Percentiles rank a stretch among this genome's conserved stretches.
These are phyloP conservation scores for Sergeia podlipaevii DNA, from an alignment of 208 protist species.

Conservation along the genomic window DNA sequence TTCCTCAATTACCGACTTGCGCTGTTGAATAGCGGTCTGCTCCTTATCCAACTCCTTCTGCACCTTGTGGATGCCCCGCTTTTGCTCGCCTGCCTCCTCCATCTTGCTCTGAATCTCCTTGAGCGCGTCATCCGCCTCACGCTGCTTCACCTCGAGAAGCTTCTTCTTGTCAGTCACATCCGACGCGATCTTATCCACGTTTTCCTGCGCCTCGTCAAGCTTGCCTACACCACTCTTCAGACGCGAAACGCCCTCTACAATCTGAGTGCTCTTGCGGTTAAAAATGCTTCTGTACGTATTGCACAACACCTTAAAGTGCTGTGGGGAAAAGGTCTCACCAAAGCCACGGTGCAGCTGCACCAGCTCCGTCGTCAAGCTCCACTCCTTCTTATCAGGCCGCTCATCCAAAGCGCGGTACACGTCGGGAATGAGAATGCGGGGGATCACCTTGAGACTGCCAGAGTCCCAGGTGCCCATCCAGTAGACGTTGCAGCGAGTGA, in stretches of 20 bases:
- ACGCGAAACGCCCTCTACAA: slow-evolving; percentile 65
- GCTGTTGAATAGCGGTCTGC: slow-evolving; percentile 79
- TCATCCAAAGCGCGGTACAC: slow-evolving; percentile 75
- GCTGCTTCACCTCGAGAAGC: slow-evolving; percentile 91
- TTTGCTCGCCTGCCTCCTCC: slow-evolving; percentile 91
- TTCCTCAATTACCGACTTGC: slow-evolving; percentile 92
- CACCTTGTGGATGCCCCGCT: slow-evolving; percentile 93
- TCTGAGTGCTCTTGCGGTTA: slow-evolving; percentile 68
- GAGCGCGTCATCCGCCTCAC: slow-evolving; percentile 94
- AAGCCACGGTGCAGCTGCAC: slow-evolving; percentile 83
- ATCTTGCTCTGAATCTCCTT: slow-evolving; percentile 96
- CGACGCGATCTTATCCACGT: slow-evolving; percentile 91
- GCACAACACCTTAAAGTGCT: slow-evolving; percentile 92
- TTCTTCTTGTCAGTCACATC: slow-evolving; percentile 91
- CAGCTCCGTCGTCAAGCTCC: slow-evolving; percentile 85
- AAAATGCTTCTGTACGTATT: slow-evolving; percentile 88
- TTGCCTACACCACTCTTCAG: slow-evolving; percentile 93
- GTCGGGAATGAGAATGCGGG: slow-evolving; percentile 79
- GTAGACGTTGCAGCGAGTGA: slow-evolving; percentile 94
- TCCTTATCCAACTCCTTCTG: slow-evolving; percentile 91
- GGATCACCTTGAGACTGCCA: slow-evolving; percentile 88
- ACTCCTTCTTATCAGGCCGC: slow-evolving; percentile 79
- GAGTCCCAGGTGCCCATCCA: slow-evolving; percentile 95
- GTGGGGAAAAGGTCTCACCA: slow-evolving; percentile 77
- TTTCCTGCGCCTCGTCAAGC: slow-evolving; percentile 93